Evolutionary conservation across 2,329 filamentous ascomycete species (phyloP).

Genomic region (Penicillium sp.): DNA sequence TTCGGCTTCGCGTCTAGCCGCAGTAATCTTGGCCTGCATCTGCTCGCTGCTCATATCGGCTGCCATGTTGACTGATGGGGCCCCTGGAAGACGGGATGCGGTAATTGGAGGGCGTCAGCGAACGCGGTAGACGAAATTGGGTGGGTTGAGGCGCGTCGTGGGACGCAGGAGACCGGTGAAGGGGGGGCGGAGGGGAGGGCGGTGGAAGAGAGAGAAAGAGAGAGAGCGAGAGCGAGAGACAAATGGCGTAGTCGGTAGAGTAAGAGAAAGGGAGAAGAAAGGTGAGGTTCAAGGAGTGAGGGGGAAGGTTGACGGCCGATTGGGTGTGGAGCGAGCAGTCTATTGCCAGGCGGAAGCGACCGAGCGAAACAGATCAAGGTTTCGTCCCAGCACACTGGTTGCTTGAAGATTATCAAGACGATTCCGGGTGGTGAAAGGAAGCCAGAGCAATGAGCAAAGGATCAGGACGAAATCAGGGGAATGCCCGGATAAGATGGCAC

Average conservation of each 20-base stretch:
- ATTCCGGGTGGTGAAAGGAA: not conserved
- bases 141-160: slow-evolving; percentile 42
- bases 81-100: slow-evolving; percentile 31
- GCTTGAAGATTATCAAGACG: slow-evolving; percentile 22
- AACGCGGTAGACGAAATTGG: slow-evolving; percentile 21
- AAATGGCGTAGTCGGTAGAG: slow-evolving; percentile 13
- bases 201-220: slow-evolving; percentile 20
- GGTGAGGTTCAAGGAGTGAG: slow-evolving; percentile 4
- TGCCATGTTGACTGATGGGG: slow-evolving; percentile 45
- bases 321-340: slow-evolving; percentile 30
- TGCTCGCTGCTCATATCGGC: slow-evolving; percentile 57
- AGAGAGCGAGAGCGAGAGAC: slow-evolving; percentile 11
- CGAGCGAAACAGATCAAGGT: slow-evolving; percentile 30
- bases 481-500: slow-evolving; percentile 10
- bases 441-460: slow-evolving; percentile 3
- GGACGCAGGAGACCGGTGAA: slow-evolving; percentile 26
- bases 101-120: slow-evolving; percentile 27
- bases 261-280: slow-evolving; percentile 20
- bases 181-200: slow-evolving; percentile 17
- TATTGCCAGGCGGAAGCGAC: slow-evolving; percentile 28
- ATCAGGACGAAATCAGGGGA: slow-evolving; percentile 4
- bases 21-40: slow-evolving; percentile 92
- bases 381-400: slow-evolving; percentile 25
- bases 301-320: slow-evolving; percentile 23
- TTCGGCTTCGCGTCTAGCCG: slow-evolving; percentile 95